Evolutionary conservation across 1,139 yeast genomes (phyloP).

Genomic region (Geotrichum candidum): DNA sequence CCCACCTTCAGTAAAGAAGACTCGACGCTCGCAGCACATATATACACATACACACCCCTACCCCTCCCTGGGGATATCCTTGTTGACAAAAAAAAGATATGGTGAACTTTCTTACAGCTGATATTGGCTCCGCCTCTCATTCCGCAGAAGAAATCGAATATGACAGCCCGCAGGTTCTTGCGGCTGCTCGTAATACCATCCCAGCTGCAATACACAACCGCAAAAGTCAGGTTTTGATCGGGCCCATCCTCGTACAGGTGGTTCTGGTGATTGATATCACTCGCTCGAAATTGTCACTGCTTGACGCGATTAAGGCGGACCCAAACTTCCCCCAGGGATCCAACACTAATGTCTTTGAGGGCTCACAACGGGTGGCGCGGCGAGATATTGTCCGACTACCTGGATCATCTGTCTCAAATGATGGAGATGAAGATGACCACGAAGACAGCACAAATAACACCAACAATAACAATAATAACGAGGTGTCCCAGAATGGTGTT

Average conservation of each 20-base stretch:
- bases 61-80: neutral
- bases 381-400: conserved; percentile 9
- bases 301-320: conserved; percentile 18
- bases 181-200: conserved; percentile 4
- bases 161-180: neutral
- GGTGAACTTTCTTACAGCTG: conserved; percentile 9
- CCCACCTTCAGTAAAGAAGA: neutral
- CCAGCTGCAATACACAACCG: conserved; percentile 8
- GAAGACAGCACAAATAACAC: neutral
- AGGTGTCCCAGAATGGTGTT: neutral
- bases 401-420: neutral
- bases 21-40: no score
- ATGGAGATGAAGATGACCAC: neutral
- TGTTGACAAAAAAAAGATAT: neutral
- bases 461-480: neutral
- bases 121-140: neutral
- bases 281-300: conserved; percentile 22
- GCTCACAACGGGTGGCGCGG: neutral
- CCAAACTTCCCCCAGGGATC: conserved; percentile 8
- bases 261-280: conserved; percentile 24
- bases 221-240: conserved; percentile 8
- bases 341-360: neutral
- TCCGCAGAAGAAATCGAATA: neutral
- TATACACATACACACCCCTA: neutral
- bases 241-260: conserved; percentile 24